Evolutionary conservation across 345 rosid genomes (phyloP).

Genomic region (Eucalyptus pumila): DNA sequence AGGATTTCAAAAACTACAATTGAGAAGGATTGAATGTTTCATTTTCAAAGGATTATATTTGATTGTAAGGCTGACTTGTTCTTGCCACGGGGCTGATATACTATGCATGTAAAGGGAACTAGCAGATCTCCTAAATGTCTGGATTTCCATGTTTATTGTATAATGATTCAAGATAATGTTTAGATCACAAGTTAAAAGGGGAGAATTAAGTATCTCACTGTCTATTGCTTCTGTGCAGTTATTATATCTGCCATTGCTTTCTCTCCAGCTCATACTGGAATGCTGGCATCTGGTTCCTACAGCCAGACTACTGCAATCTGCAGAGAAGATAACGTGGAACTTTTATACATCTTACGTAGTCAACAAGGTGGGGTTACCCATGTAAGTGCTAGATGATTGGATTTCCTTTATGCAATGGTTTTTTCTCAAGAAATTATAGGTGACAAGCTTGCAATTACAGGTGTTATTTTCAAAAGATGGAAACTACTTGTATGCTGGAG

Average conservation of each 20-base stretch:
- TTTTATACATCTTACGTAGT: conserved; percentile 74
- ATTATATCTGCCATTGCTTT: conserved; percentile 81
- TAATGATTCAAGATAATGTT: neutral
- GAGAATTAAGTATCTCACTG: neutral
- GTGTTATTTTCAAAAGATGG: conserved; percentile 94
- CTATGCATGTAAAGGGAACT: neutral
- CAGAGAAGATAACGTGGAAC: conserved; percentile 95
- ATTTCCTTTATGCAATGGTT: neutral
- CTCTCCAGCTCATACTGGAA: conserved; percentile 63
- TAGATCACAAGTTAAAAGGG: neutral
- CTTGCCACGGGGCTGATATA: neutral
- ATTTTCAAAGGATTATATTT: neutral
- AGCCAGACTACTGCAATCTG: conserved; percentile 76
- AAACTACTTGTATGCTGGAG: conserved; percentile 84
- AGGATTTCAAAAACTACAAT: neutral
- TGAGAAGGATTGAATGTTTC: neutral
- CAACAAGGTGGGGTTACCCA: conserved; percentile 96
- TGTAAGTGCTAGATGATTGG: conserved; percentile 32
- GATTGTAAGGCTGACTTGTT: neutral
- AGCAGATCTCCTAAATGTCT: neutral
- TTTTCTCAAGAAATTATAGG: neutral
- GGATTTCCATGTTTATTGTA: neutral
- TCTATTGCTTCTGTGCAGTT: conserved; percentile 25
- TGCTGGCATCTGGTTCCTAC: conserved; percentile 92
- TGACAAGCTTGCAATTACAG: conserved; percentile 22